phyloP scores from a whole-genome alignment of 305 asterid genomes.

The Fraxinus paxiana region DNA sequence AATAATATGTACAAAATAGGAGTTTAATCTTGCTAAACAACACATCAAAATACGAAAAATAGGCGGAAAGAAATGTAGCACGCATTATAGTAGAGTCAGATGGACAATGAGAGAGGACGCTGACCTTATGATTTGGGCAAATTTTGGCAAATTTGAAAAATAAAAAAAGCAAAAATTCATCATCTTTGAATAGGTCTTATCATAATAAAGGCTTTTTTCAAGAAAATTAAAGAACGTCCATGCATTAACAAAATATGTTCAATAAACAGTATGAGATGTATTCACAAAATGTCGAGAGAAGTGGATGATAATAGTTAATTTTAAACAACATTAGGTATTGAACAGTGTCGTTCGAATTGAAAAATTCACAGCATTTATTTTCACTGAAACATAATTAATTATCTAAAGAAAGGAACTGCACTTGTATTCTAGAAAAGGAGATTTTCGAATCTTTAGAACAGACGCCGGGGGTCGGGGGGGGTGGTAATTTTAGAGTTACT shows the following conservation, averaged over 20 bases:
- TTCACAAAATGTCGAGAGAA: not conserved
- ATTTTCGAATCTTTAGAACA: slow-evolving; percentile 8
- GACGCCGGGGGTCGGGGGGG: not conserved
- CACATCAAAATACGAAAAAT: not conserved
- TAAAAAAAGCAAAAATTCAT: not conserved
- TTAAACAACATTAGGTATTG: not conserved
- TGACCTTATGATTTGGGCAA: not conserved
- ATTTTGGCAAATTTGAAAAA: too few relatives aligned
- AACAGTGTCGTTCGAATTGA: not conserved
- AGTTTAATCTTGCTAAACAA: not conserved
- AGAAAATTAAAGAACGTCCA: not conserved
- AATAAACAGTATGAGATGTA: not conserved
- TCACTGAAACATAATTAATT: not conserved
- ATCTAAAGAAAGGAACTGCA: not conserved
- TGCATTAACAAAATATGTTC: not conserved
- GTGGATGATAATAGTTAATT: not conserved
- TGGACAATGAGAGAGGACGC: not conserved
- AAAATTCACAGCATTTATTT: not conserved
- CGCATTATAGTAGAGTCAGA: not conserved
- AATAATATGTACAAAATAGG: not conserved
- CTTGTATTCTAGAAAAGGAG: not conserved
- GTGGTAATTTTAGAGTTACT: slow-evolving; percentile 3
- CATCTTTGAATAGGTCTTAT: not conserved
- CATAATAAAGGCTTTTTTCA: not conserved
- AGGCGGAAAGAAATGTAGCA: not conserved